phyloP scores from a whole-genome alignment of 163 green algal genomes.

The Chlamydomonas reinhardtii region DNA sequence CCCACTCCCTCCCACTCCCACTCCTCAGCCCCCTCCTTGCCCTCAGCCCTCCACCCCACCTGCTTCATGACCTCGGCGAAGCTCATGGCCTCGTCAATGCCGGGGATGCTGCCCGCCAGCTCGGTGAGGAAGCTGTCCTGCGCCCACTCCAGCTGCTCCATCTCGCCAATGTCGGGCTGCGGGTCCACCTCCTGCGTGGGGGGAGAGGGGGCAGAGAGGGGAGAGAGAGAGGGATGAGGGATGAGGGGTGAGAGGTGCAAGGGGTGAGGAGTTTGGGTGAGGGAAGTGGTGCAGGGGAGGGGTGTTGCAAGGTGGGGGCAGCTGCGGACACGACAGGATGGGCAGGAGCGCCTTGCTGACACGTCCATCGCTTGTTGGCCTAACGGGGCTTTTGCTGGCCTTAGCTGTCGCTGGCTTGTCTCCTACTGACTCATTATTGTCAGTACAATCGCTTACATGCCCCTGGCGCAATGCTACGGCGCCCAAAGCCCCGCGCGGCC shows the following conservation, averaged over 20 bases:
- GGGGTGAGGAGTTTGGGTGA: neutral
- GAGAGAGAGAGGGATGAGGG: neutral
- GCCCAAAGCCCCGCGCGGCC: too few species aligned
- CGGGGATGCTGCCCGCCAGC: slow-evolving; percentile 92
- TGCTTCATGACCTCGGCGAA: slow-evolving; percentile 98
- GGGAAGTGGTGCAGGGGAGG: too few species aligned
- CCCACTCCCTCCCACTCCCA: neutral
- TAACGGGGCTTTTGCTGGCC: too few species aligned
- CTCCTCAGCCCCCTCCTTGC: neutral
- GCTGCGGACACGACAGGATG: too few species aligned
- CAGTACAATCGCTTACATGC: too few species aligned
- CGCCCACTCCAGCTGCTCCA: slow-evolving; percentile 79
- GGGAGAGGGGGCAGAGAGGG: too few species aligned
- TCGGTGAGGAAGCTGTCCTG: slow-evolving; percentile 88
- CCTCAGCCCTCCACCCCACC: slow-evolving; percentile 41
- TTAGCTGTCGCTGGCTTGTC: too few species aligned
- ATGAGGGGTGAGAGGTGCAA: neutral
- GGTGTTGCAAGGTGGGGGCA: too few species aligned
- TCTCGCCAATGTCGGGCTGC: slow-evolving; percentile 77
- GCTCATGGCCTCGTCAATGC: slow-evolving; percentile 98
- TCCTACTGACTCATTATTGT: too few species aligned
- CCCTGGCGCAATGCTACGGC: too few species aligned
- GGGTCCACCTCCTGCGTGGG: slow-evolving; percentile 93
- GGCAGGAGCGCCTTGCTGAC: too few species aligned
- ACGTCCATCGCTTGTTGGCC: too few species aligned